These are phyloP conservation scores for Murraya koenigii DNA, from an alignment of 345 rosid species.

Conservation along the genomic window DNA sequence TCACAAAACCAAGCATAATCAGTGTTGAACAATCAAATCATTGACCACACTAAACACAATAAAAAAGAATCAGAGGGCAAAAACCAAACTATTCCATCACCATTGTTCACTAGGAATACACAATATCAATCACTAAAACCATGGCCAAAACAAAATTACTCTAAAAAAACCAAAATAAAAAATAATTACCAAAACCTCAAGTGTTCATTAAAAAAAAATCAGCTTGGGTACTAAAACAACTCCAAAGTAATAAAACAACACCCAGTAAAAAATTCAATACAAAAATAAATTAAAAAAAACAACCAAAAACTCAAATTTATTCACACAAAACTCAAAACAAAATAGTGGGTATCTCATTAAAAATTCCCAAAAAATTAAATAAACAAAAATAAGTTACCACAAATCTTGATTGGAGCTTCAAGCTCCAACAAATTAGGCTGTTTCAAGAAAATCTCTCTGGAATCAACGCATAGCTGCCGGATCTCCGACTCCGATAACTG, in stretches of 20 bases:
- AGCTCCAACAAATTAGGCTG: conserved; percentile 76
- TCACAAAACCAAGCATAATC: not conserved
- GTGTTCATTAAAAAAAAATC: not conserved
- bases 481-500: conserved; percentile 76
- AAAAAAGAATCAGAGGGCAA: not conserved
- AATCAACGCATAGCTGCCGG: conserved; percentile 54
- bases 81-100: not conserved
- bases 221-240: not conserved
- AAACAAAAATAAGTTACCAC: conserved; percentile 38
- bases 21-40: not conserved
- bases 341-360: not conserved
- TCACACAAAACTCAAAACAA: not conserved
- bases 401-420: conserved; percentile 81
- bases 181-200: not conserved
- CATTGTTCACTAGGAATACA: not conserved
- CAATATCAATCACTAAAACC: not conserved
- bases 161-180: not conserved
- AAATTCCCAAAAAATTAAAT: not conserved
- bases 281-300: not conserved
- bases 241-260: not conserved
- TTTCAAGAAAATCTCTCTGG: conserved; percentile 57
- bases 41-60: not conserved
- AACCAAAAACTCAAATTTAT: not conserved
- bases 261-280: not conserved
- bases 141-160: not conserved